Conservation (phyloP, 2,329 filamentous ascomycete species). For the Neopestalotiopsis clavispora region DNA sequence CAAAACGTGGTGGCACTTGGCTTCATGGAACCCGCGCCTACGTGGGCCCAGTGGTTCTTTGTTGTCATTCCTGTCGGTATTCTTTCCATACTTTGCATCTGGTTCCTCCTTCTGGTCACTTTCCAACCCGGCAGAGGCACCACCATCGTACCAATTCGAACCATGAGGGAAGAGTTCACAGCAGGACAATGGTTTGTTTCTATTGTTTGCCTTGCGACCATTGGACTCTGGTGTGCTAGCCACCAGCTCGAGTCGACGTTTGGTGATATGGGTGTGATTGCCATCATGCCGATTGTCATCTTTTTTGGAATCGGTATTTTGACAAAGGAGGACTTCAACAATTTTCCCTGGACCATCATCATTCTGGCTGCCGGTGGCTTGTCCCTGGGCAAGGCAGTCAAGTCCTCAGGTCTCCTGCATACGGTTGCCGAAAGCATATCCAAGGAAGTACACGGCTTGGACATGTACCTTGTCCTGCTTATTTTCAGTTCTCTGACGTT, state of each 20-base stretch:
- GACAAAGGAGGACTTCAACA: constrained; percentile 99
- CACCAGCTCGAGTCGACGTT: constrained; percentile 88
- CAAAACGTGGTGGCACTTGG: constrained; percentile 97
- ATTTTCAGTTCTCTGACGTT: constrained; percentile 86
- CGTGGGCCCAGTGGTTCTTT: constrained; percentile 98
- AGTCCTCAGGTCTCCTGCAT: constrained; percentile 88
- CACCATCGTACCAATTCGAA: constrained; percentile 88
- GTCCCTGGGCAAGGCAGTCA: constrained; percentile 91
- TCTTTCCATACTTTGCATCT: constrained; percentile 86
- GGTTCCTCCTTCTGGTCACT: constrained; percentile 81
- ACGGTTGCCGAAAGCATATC: constrained; percentile 85
- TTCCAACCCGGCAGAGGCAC: constrained; percentile 87
- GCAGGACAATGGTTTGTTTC: constrained; percentile 94
- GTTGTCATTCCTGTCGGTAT: constrained; percentile 91
- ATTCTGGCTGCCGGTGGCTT: constrained; percentile 94
- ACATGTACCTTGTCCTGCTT: constrained; percentile 83
- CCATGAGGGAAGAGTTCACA: constrained; percentile 86
- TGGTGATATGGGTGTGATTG: constrained; percentile 97
- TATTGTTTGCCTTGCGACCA: constrained; percentile 81
- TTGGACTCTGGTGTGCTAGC: constrained; percentile 88
- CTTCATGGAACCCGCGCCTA: constrained; percentile 90
- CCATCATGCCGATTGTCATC: constrained; percentile 91
- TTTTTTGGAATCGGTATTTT: constrained; percentile 97
- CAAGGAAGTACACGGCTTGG: constrained; percentile 73
- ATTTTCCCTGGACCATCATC: constrained; percentile 99